These are phyloP conservation scores for Panellus pusillus DNA, from an alignment of 768 basidiomycete genomes.

Conservation along the genomic window DNA sequence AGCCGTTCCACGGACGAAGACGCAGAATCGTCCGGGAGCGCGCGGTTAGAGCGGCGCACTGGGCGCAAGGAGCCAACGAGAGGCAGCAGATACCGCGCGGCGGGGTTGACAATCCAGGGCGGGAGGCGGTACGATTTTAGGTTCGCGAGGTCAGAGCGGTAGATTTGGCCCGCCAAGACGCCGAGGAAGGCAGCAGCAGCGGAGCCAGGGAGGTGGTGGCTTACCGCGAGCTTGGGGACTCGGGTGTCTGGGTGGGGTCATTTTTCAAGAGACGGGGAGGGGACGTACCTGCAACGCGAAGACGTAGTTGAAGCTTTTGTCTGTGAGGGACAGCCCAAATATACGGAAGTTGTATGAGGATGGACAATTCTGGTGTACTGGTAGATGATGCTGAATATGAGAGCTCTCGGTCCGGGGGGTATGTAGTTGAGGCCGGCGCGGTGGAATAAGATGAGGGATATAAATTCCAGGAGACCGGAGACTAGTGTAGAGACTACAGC, in stretches of 20 bases:
- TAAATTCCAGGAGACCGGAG: constrained; percentile 67
- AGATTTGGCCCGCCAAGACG: constrained; percentile 69
- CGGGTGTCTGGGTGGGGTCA: constrained; percentile 7
- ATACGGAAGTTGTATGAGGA: constrained; percentile 73
- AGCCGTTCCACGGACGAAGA: constrained; percentile 21
- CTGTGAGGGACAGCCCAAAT: constrained; percentile 70
- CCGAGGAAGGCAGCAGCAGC: constrained; percentile 62
- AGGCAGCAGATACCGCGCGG: constrained; percentile 60
- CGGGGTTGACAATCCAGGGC: constrained; percentile 52
- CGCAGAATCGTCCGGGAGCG: constrained; percentile 59
- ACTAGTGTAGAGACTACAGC: constrained; percentile 64
- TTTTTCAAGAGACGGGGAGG: not conserved
- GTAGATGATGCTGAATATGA: constrained; percentile 80
- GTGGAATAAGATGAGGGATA: constrained; percentile 63
- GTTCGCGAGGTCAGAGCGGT: constrained; percentile 79
- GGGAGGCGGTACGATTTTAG: constrained; percentile 82
- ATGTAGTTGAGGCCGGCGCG: constrained; percentile 70
- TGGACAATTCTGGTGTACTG: constrained; percentile 78
- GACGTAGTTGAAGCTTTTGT: constrained; percentile 74
- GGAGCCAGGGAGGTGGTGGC: constrained; percentile 65
- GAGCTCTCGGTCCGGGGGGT: constrained; percentile 71
- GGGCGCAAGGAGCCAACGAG: constrained; percentile 64
- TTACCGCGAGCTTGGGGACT: constrained; percentile 59
- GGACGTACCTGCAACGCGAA: constrained; percentile 67
- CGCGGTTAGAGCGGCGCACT: constrained; percentile 69